Percentiles rank a stretch among this genome's conserved stretches.
These are phyloP conservation scores for Neurospora discreta DNA, from an alignment of 495 filamentous ascomycete species.

Conservation along the genomic window DNA sequence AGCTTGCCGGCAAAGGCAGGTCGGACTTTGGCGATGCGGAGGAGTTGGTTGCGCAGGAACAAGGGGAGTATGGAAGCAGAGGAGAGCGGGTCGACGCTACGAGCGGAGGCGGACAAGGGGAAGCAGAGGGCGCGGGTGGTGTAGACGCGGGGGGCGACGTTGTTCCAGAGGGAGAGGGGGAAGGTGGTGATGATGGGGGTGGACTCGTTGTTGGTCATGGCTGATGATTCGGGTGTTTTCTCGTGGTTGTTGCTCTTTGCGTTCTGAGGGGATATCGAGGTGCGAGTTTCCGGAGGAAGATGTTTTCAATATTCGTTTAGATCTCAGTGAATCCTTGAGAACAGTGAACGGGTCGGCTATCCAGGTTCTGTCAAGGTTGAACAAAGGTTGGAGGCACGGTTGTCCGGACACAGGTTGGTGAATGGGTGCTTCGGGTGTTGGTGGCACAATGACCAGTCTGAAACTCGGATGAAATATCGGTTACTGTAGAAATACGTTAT, in stretches of 20 bases:
- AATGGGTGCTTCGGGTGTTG: not conserved
- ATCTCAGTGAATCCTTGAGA: too few relatives aligned
- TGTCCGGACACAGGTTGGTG: not conserved
- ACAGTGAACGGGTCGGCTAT: not conserved
- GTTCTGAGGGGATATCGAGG: not conserved
- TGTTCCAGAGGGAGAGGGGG: conserved; percentile 13
- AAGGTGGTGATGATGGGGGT: not conserved
- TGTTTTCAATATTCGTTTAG: not conserved
- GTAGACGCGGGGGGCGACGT: conserved; percentile 22
- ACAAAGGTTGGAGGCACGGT: not conserved
- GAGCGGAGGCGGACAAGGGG: conserved; percentile 15
- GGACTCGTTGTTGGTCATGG: not conserved
- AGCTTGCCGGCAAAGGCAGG: conserved; percentile 24
- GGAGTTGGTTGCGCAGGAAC: conserved; percentile 17
- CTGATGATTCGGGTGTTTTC: not conserved
- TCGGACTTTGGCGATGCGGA: conserved; percentile 13
- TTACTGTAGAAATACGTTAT: not conserved
- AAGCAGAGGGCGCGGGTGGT: conserved; percentile 26
- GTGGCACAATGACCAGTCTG: not conserved
- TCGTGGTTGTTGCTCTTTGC: not conserved
- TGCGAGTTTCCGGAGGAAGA: not conserved
- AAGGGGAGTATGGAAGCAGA: conserved; percentile 7
- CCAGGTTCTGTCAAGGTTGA: not conserved
- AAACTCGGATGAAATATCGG: not conserved
- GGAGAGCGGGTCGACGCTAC: not conserved